These are phyloP conservation scores for Saturnispora kantuleensis DNA, from an alignment of 805 yeast species.

Conservation along the genomic window DNA sequence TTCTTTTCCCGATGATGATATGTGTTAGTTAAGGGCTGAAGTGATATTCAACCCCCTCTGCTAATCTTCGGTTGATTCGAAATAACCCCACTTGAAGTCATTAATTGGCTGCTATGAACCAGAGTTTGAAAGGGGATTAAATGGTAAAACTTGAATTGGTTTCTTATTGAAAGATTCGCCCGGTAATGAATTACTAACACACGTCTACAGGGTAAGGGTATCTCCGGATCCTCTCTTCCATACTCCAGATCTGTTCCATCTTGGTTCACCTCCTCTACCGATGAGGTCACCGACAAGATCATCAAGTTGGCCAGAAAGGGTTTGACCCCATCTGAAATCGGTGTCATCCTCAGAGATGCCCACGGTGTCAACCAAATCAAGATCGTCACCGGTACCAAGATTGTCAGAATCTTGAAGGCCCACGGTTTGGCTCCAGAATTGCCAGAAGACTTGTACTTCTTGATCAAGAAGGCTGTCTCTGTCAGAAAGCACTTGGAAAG, in stretches of 20 bases:
- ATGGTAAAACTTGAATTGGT: constrained; percentile 22
- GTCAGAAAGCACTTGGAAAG: constrained; percentile 99
- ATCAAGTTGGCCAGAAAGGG: constrained; percentile 99
- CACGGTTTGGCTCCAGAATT: constrained; percentile 99
- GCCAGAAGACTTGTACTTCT: constrained; percentile 99
- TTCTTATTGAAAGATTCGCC: constrained; percentile 1
- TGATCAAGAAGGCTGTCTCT: constrained; percentile 98
- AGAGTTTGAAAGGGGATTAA: constrained; percentile 28
- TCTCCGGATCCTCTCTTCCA: constrained; percentile 97
- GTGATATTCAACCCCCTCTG: no score
- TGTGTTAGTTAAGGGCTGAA: no score
- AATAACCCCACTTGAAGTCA: no score
- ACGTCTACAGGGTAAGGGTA: constrained; percentile 85
- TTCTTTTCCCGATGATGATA: no score
- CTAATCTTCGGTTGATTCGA: no score
- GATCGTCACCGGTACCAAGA: constrained; percentile 98
- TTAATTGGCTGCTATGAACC: constrained; percentile 38
- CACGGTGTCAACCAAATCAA: constrained; percentile 98
- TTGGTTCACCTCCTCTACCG: constrained; percentile 97
- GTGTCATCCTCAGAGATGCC: constrained; percentile 99
- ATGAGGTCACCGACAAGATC: constrained; percentile 94
- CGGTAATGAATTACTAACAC: constrained; percentile 19
- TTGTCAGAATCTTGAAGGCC: constrained; percentile 96
- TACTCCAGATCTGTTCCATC: constrained; percentile 98
- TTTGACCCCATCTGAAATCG: constrained; percentile 98